Percentiles rank a stretch among this genome's conserved stretches.
These are phyloP conservation scores for Bassia scoparia DNA, from an alignment of 148 eudicot species.

Conservation along the genomic window DNA sequence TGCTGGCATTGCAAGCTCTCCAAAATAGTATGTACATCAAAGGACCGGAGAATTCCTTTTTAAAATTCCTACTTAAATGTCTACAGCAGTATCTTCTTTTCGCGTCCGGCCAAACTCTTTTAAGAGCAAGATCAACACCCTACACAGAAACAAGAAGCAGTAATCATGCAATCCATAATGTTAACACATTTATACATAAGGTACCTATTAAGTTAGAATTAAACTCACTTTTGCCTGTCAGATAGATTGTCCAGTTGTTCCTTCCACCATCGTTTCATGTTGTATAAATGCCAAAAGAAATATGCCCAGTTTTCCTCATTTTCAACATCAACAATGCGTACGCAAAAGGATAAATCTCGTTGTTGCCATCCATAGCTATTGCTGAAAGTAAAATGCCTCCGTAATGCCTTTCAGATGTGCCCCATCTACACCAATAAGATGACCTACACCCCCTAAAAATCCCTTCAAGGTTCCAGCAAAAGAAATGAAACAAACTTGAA, in stretches of 20 bases:
- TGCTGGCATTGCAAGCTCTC: too few species aligned
- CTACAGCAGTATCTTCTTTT: too few species aligned
- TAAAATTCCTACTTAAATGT: too few species aligned
- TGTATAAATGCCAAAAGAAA: not conserved
- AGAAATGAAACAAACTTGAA: not conserved
- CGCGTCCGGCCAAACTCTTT: too few species aligned
- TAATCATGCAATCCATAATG: too few species aligned
- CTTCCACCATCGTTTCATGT: too few species aligned
- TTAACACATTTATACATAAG: not conserved
- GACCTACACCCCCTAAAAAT: not conserved
- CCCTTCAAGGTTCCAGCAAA: conserved; percentile 6
- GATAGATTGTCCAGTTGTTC: too few species aligned
- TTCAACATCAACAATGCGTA: not conserved
- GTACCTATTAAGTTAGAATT: not conserved
- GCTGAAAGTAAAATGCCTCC: conserved; percentile 12
- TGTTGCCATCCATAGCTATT: not conserved
- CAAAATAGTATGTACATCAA: too few species aligned
- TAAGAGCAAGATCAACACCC: too few species aligned
- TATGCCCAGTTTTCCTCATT: not conserved
- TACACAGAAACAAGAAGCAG: not conserved
- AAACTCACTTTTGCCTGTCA: conserved; percentile 15
- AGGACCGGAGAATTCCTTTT: too few species aligned
- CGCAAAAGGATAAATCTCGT: conserved; percentile 3
- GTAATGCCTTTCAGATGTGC: not conserved
- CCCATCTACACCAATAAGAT: not conserved